These are phyloP conservation scores for Hyphopichia pseudoburtonii DNA, from an alignment of 1,139 yeast species.

Conservation along the genomic window DNA sequence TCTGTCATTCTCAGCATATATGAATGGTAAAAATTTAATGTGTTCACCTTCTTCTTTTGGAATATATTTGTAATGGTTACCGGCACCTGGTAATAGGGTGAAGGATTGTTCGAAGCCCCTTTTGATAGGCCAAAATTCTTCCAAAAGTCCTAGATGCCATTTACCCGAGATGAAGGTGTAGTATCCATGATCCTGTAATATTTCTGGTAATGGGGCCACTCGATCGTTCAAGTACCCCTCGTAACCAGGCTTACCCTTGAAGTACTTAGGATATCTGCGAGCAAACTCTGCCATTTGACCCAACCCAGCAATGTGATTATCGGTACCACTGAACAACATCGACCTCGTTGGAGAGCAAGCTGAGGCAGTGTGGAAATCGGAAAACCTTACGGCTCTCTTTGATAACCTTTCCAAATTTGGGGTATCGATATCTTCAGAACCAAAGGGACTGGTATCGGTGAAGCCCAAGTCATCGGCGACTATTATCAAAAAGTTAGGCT, in stretches of 20 bases:
- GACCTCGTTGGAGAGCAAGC: constrained; percentile 68
- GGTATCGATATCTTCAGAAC: constrained; percentile 59
- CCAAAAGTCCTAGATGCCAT: constrained; percentile 56
- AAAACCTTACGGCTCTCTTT: constrained; percentile 43
- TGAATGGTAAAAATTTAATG: constrained; percentile 29
- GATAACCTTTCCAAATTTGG: constrained; percentile 53
- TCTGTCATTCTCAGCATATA: constrained; percentile 38
- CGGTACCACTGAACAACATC: constrained; percentile 61
- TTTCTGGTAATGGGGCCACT: constrained; percentile 56
- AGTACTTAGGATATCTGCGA: constrained; percentile 32
- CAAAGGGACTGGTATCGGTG: constrained; percentile 57
- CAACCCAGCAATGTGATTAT: constrained; percentile 60
- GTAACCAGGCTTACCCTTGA: constrained; percentile 53
- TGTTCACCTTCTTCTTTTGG: constrained; percentile 27
- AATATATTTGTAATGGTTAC: constrained; percentile 54
- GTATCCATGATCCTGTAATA: constrained; percentile 49
- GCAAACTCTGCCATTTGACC: constrained; percentile 60
- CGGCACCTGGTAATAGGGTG: constrained; percentile 57
- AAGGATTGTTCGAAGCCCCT: constrained; percentile 55
- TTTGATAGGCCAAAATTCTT: constrained; percentile 50
- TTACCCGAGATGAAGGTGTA: constrained; percentile 52
- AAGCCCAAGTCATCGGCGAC: constrained; percentile 66
- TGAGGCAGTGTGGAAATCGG: constrained; percentile 63
- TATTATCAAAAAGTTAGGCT: constrained; percentile 52
- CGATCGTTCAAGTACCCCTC: constrained; percentile 55